A percentile compares a stretch with the other conserved stretches of the same genome.
These are phyloP conservation scores for Actinomortierella wolfii DNA, from an alignment of 371 early-diverging fungal genomes.

Conservation along the genomic window DNA sequence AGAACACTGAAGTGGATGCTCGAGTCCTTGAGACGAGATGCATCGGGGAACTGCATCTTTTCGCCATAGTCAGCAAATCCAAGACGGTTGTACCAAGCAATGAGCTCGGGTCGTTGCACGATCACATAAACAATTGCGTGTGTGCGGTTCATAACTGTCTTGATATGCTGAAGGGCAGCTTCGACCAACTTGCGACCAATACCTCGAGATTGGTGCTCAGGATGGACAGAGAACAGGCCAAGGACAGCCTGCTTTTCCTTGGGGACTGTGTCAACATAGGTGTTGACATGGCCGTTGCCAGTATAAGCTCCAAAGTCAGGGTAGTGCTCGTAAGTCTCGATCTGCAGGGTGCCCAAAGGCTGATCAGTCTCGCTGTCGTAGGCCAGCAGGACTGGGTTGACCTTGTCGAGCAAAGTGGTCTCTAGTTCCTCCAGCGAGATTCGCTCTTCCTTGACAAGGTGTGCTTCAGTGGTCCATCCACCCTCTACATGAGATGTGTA, in stretches of 20 bases:
- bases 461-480: conserved; percentile 44
- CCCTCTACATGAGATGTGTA: conserved; percentile 17
- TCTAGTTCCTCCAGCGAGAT: conserved; percentile 22
- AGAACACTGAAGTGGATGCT: conserved; percentile 32
- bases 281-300: conserved; percentile 11
- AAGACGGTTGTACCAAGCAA: conserved; percentile 57
- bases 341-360: conserved; percentile 37
- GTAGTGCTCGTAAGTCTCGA: conserved; percentile 33
- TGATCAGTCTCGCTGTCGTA: conserved; percentile 29
- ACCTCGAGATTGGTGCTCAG: conserved; percentile 55
- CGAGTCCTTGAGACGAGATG: conserved; percentile 16
- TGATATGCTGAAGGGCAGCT: conserved; percentile 48
- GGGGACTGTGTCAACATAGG: conserved; percentile 16
- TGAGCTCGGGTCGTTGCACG: conserved; percentile 53
- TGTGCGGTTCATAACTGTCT: conserved; percentile 36
- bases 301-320: conserved; percentile 26
- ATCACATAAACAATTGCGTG: conserved; percentile 55
- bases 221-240: conserved; percentile 58
- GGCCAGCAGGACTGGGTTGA: conserved; percentile 35
- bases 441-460: conserved; percentile 32
- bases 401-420: conserved; percentile 17
- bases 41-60: conserved; percentile 46
- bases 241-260: conserved; percentile 36
- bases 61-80: conserved; percentile 60
- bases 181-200: conserved; percentile 60